Conservation (phyloP, 23 red algal species). For the Gracilaria caudata region DNA sequence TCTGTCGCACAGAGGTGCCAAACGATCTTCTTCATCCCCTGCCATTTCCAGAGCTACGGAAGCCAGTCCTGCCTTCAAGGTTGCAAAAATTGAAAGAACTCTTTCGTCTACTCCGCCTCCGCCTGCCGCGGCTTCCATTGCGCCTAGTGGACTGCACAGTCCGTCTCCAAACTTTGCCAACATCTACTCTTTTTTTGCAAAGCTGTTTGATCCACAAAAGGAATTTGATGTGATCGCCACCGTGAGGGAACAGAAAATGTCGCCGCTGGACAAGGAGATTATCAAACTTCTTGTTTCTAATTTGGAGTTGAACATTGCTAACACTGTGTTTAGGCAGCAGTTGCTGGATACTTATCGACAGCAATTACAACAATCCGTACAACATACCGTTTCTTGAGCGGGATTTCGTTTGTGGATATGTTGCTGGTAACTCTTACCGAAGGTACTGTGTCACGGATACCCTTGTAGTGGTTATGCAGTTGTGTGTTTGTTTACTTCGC, state of each 20-base stretch:
- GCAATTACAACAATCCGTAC: conserved; percentile 53
- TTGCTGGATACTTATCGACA: conserved; percentile 81
- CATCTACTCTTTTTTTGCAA: conserved; percentile 86
- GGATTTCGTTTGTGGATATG: no score
- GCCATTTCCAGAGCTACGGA: background rate
- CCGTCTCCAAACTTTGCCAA: conserved; percentile 72
- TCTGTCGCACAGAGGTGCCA: background rate
- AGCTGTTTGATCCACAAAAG: conserved; percentile 75
- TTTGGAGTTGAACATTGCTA: conserved; percentile 76
- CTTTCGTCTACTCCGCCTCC: background rate
- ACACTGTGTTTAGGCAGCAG: conserved; percentile 51
- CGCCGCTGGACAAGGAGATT: conserved; percentile 77
- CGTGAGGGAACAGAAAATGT: conserved; percentile 40
- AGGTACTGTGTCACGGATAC: background rate
- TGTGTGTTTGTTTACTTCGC: background rate
- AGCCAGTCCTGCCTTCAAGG: conserved; percentile 21
- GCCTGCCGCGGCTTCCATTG: background rate
- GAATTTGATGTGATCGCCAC: conserved; percentile 39
- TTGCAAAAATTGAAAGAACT: conserved; percentile 8
- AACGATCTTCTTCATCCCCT: conserved; percentile 6
- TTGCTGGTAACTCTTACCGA: no score
- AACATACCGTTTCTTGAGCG: conserved; percentile 52
- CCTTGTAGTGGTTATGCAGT: background rate
- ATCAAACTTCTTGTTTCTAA: conserved; percentile 76
- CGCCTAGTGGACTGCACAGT: conserved; percentile 5